These are phyloP conservation scores for Hamamelis virginiana DNA, from an alignment of 164 flowering plant genomes.

Conservation along the genomic window DNA sequence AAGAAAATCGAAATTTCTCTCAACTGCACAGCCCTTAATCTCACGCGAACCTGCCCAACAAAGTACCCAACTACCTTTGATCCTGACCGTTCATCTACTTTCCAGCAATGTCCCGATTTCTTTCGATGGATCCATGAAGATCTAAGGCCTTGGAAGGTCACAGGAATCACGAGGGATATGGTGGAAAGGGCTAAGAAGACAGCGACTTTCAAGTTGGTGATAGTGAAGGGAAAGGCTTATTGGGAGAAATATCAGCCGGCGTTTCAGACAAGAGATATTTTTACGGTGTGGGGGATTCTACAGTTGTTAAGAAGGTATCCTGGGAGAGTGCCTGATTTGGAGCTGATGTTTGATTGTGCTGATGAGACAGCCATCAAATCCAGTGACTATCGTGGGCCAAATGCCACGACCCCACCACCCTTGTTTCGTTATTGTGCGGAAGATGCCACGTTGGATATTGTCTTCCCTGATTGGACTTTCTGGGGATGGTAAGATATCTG, in stretches of 20 bases:
- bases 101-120: constrained; percentile 59
- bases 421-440: constrained; percentile 63
- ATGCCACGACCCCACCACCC: constrained; percentile 50
- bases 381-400: constrained; percentile 18
- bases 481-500: constrained; percentile 61
- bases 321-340: constrained; percentile 65
- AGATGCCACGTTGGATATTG: constrained; percentile 48
- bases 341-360: constrained; percentile 69
- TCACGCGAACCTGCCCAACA: constrained; percentile 46
- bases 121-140: constrained; percentile 85
- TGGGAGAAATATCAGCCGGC: constrained; percentile 38
- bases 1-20: constrained; percentile 35
- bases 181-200: constrained; percentile 45
- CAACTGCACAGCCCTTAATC: constrained; percentile 40
- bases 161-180: constrained; percentile 61
- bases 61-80: constrained; percentile 35
- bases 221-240: constrained; percentile 58
- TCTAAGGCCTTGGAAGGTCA: constrained; percentile 59
- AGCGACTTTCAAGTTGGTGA: constrained; percentile 56
- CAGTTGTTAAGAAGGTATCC: constrained; percentile 70
- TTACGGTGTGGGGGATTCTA: constrained; percentile 68
- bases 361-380: constrained; percentile 56
- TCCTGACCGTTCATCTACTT: constrained; percentile 16
- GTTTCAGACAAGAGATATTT: constrained; percentile 54
- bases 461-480: constrained; percentile 74